These are phyloP conservation scores for Platanthera zijinensis DNA, from an alignment of 106 monocot species.

Conservation along the genomic window DNA sequence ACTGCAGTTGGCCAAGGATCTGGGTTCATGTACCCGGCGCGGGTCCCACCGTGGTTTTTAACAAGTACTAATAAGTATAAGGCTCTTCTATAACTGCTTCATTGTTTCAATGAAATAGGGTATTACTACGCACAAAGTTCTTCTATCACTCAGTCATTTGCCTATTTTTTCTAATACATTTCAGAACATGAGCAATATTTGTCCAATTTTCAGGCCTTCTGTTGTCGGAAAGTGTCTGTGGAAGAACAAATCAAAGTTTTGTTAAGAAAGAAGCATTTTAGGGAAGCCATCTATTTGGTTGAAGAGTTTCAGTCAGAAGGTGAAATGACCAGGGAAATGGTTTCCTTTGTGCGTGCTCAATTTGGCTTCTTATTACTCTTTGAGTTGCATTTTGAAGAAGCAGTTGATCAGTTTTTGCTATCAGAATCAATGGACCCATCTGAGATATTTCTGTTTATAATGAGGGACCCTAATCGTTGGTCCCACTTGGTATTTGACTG, in stretches of 20 bases:
- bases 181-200: background rate
- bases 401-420: slow-evolving; percentile 87
- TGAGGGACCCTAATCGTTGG: slow-evolving; percentile 94
- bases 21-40: too few relatives aligned
- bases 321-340: slow-evolving; percentile 74
- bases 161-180: background rate
- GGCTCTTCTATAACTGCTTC: too few relatives aligned
- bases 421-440: slow-evolving; percentile 90
- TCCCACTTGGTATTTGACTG: slow-evolving; percentile 56
- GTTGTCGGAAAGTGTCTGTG: slow-evolving; percentile 52
- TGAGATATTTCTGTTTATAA: slow-evolving; percentile 95
- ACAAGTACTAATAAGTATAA: too few relatives aligned
- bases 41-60: too few relatives aligned
- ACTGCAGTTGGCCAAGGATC: too few relatives aligned
- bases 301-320: slow-evolving; percentile 71
- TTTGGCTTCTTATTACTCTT: slow-evolving; percentile 89
- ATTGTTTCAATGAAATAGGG: background rate
- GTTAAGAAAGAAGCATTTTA: slow-evolving; percentile 72
- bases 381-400: slow-evolving; percentile 93
- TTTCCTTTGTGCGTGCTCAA: slow-evolving; percentile 98
- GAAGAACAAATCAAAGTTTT: slow-evolving; percentile 96
- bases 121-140: background rate
- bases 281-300: slow-evolving; percentile 55
- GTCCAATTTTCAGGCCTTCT: slow-evolving; percentile 43
- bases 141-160: background rate